These are phyloP conservation scores for Plasmodium adleri DNA, from an alignment of 169 alveolate genomes.

Conservation along the genomic window DNA sequence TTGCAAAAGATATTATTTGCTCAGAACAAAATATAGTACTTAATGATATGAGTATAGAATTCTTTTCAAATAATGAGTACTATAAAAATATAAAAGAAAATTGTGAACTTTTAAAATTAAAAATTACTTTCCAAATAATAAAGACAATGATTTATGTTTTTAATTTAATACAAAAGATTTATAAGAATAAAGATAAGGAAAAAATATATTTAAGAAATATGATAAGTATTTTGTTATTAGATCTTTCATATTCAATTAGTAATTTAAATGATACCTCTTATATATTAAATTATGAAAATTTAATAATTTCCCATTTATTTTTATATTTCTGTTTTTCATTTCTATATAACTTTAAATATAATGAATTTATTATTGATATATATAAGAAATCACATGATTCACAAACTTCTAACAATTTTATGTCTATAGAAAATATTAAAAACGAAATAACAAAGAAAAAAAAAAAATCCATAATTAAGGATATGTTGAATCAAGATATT, in stretches of 20 bases:
- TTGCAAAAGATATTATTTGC: constrained; percentile 15
- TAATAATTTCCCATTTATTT: constrained; percentile 21
- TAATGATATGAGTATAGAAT: constrained; percentile 8
- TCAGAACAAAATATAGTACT: not conserved
- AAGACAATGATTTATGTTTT: constrained; percentile 39
- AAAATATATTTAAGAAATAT: constrained; percentile 19
- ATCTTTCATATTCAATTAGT: constrained; percentile 52
- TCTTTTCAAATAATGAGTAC: constrained; percentile 14
- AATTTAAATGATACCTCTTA: constrained; percentile 15
- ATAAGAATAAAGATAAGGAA: constrained; percentile 34
- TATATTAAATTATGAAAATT: constrained; percentile 24
- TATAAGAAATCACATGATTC: constrained; percentile 12
- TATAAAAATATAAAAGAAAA: constrained; percentile 22
- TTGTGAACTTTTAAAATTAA: constrained; percentile 53
- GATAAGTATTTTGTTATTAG: constrained; percentile 20
- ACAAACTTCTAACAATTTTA: constrained; percentile 11
- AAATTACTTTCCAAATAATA: constrained; percentile 31
- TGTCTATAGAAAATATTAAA: too few species aligned
- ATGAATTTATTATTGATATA: constrained; percentile 70
- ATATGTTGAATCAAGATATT: constrained; percentile 3
- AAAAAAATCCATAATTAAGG: constrained; percentile 22
- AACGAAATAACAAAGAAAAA: constrained; percentile 1
- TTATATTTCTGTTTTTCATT: constrained; percentile 62
- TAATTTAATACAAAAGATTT: constrained; percentile 38
- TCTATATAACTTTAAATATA: constrained; percentile 31